Base-by-base conservation (phyloP, 1,284 basidiomycete genomes). In the Moniliella sp. region DNA sequence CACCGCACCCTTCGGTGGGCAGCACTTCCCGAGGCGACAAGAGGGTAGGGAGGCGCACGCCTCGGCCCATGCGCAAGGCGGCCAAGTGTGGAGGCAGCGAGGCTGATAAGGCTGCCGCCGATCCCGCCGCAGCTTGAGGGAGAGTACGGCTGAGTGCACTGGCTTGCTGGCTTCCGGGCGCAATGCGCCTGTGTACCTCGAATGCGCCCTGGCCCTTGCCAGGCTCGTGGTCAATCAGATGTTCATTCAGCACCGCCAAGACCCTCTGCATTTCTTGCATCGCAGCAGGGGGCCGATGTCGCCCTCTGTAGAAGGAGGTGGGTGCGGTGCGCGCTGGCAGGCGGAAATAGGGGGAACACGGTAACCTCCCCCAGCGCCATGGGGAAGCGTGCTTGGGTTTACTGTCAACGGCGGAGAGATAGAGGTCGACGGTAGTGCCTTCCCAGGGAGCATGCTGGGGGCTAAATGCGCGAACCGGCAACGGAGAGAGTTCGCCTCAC, bases 1-100 rank as follows among this genome's bases (percentile, higher is more conserved):
- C 81, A 2, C 82, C 86, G 62, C 84, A 94, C 50, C 75, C 74
- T 3, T 73, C 64, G 4, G 48, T 45, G 26, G 45, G 50, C 1
- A 57, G 37, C 34, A 57, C 42, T 4, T 10, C 14, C 10, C 4
- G 3, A 5, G 29, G 29, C 7, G 29, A n/a, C n/a, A 18, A 11
- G 9, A 13, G 26, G 26, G 5, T 27, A 13, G 13, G 7, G 12
- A 7, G 5, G 13, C 7, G 12, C 15, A 19, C 18, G 18, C 21
- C 14, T 12, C 32, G 26, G 15, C 39, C 44, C 15, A 32, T 32
- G 10, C 51, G 42, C 8, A 54, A 37, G 2, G 51, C 51, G 2
- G 49, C 49, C 1, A 54, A 42, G 15, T 50, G 45, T 1, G 51
- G 49, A 5, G 51, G 47, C 1, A 54, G 35, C 15, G 37, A 39